phyloP scores from a whole-genome alignment of 129 eudicot species.

The Saposhnikovia divaricata region DNA sequence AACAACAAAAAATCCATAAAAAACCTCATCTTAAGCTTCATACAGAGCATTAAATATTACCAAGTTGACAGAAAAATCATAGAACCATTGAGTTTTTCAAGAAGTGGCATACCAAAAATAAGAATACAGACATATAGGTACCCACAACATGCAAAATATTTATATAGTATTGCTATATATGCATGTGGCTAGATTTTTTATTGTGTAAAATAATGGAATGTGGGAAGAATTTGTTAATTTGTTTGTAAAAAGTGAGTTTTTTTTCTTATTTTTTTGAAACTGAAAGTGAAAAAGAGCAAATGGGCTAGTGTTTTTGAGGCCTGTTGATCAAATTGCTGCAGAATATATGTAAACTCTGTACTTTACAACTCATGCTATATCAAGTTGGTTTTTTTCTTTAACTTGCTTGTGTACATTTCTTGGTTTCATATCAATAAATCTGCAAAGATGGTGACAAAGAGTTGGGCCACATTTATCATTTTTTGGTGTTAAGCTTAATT shows the following conservation, averaged over 20 bases:
- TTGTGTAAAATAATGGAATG: neutral
- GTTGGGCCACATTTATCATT: neutral
- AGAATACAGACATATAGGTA: neutral
- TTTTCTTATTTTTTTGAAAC: neutral
- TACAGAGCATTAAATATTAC: neutral
- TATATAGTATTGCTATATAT: neutral
- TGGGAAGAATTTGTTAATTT: neutral
- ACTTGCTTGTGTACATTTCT: neutral
- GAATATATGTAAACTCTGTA: neutral
- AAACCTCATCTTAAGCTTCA: neutral
- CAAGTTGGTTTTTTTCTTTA: neutral
- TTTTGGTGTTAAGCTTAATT: neutral
- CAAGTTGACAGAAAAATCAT: neutral
- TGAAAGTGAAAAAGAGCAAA: neutral
- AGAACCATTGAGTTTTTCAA: neutral
- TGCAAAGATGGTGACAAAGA: neutral
- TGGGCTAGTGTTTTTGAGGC: neutral
- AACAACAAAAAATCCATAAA: slow-evolving; percentile 4
- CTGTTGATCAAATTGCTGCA: neutral
- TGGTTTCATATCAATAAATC: neutral
- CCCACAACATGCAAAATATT: neutral
- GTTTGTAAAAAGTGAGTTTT: neutral
- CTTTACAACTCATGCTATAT: neutral
- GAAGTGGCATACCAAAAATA: neutral
- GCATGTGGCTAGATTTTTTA: neutral